phyloP scores from a whole-genome alignment of 352 stramenopile species.

The Pythium grandisporangium region DNA sequence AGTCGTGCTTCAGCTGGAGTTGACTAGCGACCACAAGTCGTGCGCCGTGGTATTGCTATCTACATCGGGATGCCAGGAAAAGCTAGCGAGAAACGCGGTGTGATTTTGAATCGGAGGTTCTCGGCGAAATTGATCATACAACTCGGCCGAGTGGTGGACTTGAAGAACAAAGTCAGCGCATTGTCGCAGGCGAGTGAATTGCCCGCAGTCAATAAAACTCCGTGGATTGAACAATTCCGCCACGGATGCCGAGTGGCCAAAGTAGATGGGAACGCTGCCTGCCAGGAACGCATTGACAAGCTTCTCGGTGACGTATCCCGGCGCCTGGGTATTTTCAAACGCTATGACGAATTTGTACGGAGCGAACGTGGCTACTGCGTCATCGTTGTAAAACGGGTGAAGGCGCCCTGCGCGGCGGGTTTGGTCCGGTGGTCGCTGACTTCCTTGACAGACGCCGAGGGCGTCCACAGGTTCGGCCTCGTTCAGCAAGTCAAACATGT shows the following conservation, averaged over 20 bases:
- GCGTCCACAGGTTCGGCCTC: conserved; percentile 33
- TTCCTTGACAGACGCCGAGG: conserved; percentile 26
- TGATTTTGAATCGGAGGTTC: conserved; percentile 23
- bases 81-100: conserved; percentile 17
- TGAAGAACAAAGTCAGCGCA: conserved; percentile 26
- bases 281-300: conserved; percentile 50
- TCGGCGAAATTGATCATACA: conserved; percentile 23
- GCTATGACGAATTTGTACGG: conserved; percentile 56
- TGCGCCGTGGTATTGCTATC: not conserved
- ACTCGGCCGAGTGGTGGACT: conserved; percentile 18
- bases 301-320: conserved; percentile 61
- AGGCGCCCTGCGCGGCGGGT: not conserved
- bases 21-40: not conserved
- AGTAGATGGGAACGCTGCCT: conserved; percentile 46
- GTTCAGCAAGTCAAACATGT: conserved; percentile 44
- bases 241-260: conserved; percentile 29
- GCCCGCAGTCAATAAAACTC: conserved; percentile 44
- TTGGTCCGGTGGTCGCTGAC: not conserved
- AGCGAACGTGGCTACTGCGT: conserved; percentile 21
- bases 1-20: not conserved
- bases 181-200: conserved; percentile 22
- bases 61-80: conserved; percentile 37
- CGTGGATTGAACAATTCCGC: conserved; percentile 29
- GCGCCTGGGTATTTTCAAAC: conserved; percentile 39
- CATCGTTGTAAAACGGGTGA: conserved; percentile 25